Evolutionary conservation across 2,329 filamentous ascomycete genomes (phyloP), one percentile per base, ranked within the genome.

Genomic region (Xylariaceae sp.): DNA sequence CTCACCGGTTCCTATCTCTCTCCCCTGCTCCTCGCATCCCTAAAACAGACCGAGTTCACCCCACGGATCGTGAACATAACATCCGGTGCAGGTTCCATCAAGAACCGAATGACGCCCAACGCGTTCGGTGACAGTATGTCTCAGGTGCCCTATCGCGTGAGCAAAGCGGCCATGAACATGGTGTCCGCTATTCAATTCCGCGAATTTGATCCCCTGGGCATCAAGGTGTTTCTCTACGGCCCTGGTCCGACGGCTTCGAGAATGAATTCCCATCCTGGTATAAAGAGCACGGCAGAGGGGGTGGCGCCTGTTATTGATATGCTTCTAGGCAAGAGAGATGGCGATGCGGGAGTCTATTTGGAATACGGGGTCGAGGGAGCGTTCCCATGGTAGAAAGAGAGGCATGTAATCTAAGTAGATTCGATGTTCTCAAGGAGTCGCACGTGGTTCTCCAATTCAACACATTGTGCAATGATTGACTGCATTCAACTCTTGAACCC

Each of bases 201-300:
- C 16, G 40, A 12, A 2, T 42, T 44, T n/a, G 34, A 38, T 34
- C 38, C 5, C 10, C 31, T 47, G 9, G 47, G 47, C 17, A 47
- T 51, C 47, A 54, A 51, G 17, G 41, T 51, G 10, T 54, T 54
- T 22, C 16, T 51, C 12, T 51, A 50, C 34, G 51, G 51, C 5
- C 47, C 51, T 1, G 51, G 51, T 5, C 47, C 44, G 5, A 54
- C 51, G 14, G 41, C 31, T 9, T 54, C 51, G 11, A 43, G 40
- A 13, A n/a, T 3, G 6, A 50, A 42, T 12, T 7, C 28, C 9
- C n/a, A 28, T 7, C 40, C 40, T 3, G 40, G 39, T 5, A 41
- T 48, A 39, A 51, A 50, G 48, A 47, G 43, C 3, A 54, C 51
- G 7, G 40, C 13, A 6, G 51, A 40, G 12, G 51, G 51, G 3